Conservation (phyloP, 345 rosid genomes). For the Syzygium aqueum region DNA sequence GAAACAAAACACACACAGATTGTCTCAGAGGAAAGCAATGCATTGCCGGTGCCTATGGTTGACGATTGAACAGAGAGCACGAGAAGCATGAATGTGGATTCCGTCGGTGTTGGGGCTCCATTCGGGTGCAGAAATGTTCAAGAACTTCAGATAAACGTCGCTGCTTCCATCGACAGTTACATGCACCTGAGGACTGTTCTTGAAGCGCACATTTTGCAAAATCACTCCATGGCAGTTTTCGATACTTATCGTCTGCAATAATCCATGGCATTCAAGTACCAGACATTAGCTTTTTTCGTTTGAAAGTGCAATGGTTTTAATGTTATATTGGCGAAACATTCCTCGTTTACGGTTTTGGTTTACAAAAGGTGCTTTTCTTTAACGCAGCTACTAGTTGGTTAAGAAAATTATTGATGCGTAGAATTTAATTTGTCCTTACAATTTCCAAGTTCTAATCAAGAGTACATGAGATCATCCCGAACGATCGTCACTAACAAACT, state of each 20-base stretch:
- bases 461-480: not conserved
- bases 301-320: not conserved
- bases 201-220: not conserved
- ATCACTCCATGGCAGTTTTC: not conserved
- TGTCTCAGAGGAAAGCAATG: not conserved
- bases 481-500: not conserved
- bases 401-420: not conserved
- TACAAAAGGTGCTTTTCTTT: too few relatives aligned
- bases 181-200: not conserved
- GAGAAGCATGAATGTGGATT: constrained; percentile 14
- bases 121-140: constrained; percentile 6
- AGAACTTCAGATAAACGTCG: not conserved
- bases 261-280: not conserved
- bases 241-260: not conserved
- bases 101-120: constrained; percentile 41
- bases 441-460: not conserved
- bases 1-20: not conserved
- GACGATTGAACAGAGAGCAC: constrained; percentile 1
- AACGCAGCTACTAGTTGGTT: too few relatives aligned
- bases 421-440: not conserved
- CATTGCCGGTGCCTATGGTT: constrained; percentile 4
- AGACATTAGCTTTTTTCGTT: not conserved
- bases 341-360: too few relatives aligned
- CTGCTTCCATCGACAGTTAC: not conserved
- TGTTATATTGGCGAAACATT: too few relatives aligned